Evolutionary conservation across 2,329 filamentous ascomycete species (phyloP).

Genomic region (Fusarium nanum): DNA sequence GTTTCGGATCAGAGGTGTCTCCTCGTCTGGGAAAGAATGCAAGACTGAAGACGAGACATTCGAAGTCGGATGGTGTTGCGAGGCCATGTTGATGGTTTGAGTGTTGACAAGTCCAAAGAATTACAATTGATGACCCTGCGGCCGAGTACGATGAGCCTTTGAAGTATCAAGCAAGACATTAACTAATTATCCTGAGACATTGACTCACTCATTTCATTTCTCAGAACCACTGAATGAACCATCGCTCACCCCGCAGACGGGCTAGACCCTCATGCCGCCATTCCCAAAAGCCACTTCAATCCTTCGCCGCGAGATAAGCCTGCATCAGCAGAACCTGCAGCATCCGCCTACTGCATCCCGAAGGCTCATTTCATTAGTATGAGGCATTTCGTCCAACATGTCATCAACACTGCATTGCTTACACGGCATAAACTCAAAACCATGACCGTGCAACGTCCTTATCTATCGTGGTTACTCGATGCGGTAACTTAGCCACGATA

Average conservation of each 20-base stretch:
- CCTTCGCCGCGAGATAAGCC: conserved; percentile 4
- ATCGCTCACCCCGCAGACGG: not conserved
- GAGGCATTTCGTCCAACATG: conserved; percentile 4
- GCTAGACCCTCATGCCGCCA: not conserved
- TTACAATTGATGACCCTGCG: too few relatives aligned
- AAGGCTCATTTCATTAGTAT: not conserved
- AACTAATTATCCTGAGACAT: not conserved
- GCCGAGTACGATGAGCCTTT: not conserved
- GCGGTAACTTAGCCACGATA: conserved; percentile 45
- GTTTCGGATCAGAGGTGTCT: conserved; percentile 28
- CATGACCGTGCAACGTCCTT: not conserved
- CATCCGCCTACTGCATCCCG: not conserved
- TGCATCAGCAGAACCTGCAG: not conserved
- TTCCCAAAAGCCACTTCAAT: not conserved
- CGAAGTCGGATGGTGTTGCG: fast-evolving
- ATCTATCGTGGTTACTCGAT: conserved; percentile 26
- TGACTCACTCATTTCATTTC: not conserved
- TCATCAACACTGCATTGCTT: not conserved
- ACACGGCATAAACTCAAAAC: not conserved
- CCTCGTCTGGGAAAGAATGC: conserved; percentile 33
- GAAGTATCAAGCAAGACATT: not conserved
- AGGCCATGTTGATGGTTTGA: not conserved
- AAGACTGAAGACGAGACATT: fast-evolving
- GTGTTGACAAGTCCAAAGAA: fast-evolving
- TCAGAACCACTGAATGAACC: fast-evolving